Conservation (phyloP, 805 yeast genomes). For the Pichia exigua region DNA sequence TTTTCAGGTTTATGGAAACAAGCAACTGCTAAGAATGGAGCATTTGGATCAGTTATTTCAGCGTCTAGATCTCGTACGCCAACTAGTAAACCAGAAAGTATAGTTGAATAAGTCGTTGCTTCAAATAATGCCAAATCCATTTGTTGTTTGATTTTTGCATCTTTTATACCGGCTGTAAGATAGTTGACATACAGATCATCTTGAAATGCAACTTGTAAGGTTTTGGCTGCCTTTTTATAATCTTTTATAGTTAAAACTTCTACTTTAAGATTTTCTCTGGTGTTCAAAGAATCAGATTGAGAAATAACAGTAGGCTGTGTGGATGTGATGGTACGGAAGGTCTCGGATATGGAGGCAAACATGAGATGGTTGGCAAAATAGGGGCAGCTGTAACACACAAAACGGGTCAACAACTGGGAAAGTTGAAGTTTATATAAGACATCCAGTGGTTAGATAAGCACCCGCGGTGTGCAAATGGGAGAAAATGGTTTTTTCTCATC, state of each 20-base stretch:
- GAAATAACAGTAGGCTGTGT: neutral
- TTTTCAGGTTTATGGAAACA: conserved; percentile 34
- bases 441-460: neutral
- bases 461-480: neutral
- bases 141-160: conserved; percentile 30
- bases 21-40: conserved; percentile 48
- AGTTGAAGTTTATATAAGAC: neutral
- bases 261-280: conserved; percentile 14
- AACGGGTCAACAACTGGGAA: no score
- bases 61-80: conserved; percentile 42
- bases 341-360: neutral
- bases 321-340: neutral
- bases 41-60: conserved; percentile 30
- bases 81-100: conserved; percentile 42
- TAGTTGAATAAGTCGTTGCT: conserved; percentile 43
- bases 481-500: neutral
- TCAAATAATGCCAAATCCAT: conserved; percentile 46
- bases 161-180: conserved; percentile 35
- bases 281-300: conserved; percentile 1
- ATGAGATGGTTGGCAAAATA: neutral
- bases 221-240: conserved; percentile 47
- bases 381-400: no score
- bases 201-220: conserved; percentile 45
- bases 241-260: conserved; percentile 32
- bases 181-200: conserved; percentile 48